Evolutionary conservation across 2,329 filamentous ascomycete genomes (phyloP).

Genomic region (Colletotrichum paranaense): DNA sequence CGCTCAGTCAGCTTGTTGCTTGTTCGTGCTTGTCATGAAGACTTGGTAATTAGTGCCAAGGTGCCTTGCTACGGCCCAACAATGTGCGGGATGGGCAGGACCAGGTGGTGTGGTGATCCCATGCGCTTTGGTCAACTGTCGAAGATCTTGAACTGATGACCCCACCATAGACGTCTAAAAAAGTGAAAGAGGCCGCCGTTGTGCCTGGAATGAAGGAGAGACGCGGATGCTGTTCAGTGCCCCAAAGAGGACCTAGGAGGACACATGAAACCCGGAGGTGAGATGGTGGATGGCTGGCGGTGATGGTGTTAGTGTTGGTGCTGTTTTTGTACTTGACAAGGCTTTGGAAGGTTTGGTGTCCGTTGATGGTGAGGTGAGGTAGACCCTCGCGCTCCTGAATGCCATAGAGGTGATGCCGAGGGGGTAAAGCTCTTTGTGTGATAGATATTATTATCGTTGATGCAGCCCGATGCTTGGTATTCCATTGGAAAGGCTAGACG

Average conservation of each 20-base stretch:
- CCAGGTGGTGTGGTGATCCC: conserved; percentile 28
- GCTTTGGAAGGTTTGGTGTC: neutral
- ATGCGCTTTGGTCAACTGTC: conserved; percentile 17
- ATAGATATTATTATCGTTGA: neutral
- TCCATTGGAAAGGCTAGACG: neutral
- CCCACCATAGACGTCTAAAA: conserved; percentile 11
- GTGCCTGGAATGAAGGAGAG: neutral
- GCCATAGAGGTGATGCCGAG: neutral
- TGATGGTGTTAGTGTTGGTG: neutral
- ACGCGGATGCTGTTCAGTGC: conserved; percentile 3
- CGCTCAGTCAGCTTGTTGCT: conserved; percentile 14
- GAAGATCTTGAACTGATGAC: conserved; percentile 25
- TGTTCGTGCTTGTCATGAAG: conserved; percentile 4
- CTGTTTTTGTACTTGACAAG: neutral
- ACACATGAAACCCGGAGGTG: conserved; percentile 12
- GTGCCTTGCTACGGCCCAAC: neutral
- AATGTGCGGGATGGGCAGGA: neutral
- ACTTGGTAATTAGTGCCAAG: neutral
- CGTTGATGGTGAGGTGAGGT: neutral
- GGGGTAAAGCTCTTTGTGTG: neutral
- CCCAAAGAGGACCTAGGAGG: neutral
- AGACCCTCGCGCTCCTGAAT: neutral
- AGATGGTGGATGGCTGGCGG: neutral
- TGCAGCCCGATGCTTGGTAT: neutral
- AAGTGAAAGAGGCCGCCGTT: conserved; percentile 16